phyloP scores from a whole-genome alignment of 1,139 yeast genomes.

The Saccharomyces hybrid region DNA sequence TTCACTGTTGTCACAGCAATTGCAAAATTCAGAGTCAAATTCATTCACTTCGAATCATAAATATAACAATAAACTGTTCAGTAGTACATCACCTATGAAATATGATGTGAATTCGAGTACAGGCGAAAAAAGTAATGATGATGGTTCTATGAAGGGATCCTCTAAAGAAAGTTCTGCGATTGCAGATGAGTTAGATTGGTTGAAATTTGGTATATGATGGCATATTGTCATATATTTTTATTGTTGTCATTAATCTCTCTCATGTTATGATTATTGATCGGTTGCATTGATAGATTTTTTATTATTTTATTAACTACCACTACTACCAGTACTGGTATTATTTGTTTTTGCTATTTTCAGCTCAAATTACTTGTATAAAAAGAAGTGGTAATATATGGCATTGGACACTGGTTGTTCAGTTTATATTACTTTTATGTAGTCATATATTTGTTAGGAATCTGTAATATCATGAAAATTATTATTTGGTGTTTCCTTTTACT shows the following conservation, averaged over 20 bases:
- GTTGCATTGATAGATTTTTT: background rate
- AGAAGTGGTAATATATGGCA: slow-evolving; percentile 4
- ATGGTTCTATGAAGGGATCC: background rate
- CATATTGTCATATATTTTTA: background rate
- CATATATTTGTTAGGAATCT: background rate
- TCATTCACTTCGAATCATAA: slow-evolving; percentile 1
- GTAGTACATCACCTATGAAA: background rate
- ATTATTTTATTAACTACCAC: background rate
- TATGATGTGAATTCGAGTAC: background rate
- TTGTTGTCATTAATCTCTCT: slow-evolving; percentile 2
- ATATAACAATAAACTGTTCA: background rate
- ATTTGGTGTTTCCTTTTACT: background rate
- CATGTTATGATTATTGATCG: background rate
- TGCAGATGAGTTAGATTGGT: slow-evolving; percentile 31
- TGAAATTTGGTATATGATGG: slow-evolving; percentile 27
- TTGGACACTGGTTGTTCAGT: slow-evolving; percentile 15
- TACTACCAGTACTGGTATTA: background rate
- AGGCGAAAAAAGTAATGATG: background rate
- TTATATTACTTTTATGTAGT: slow-evolving; percentile 1
- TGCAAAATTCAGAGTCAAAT: slow-evolving; percentile 17
- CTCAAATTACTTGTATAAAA: slow-evolving; percentile 1
- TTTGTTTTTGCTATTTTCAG: background rate
- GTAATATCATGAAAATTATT: background rate
- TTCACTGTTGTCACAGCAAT: slow-evolving; percentile 29
- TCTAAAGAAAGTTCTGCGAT: slow-evolving; percentile 4